A percentile compares a stretch with the other conserved stretches of the same genome.
Conservation (phyloP, 306 rosid genomes). For the Trichosanthes truncata region DNA sequence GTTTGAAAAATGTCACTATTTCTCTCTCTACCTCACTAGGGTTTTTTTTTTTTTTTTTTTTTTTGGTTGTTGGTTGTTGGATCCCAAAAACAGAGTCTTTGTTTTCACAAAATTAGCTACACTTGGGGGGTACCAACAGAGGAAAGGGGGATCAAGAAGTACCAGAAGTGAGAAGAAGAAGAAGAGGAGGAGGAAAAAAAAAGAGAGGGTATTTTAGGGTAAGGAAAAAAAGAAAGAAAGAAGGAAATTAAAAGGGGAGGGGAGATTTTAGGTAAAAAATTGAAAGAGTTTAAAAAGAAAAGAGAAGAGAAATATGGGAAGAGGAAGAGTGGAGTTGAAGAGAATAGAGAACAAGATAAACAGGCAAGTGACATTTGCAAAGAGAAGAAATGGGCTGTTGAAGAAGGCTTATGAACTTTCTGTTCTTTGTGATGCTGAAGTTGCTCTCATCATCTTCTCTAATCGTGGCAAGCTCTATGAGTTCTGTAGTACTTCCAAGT, state of each 20-base stretch:
- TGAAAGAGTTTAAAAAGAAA: not conserved
- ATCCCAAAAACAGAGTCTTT: conserved; percentile 24
- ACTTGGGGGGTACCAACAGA: conserved; percentile 30
- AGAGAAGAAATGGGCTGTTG: conserved; percentile 9
- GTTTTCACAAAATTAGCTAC: conserved; percentile 52
- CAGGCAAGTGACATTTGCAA: conserved; percentile 14
- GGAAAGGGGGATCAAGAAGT: conserved; percentile 43
- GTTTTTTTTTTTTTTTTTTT: conserved; percentile 16
- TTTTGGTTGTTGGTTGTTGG: too few relatives aligned
- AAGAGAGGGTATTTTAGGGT: conserved; percentile 6
- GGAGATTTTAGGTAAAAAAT: not conserved
- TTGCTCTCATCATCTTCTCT: conserved; percentile 16
- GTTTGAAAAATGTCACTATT: not conserved
- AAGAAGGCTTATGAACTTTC: conserved; percentile 14
- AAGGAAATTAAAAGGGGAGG: not conserved
- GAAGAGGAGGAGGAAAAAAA: conserved; percentile 3
- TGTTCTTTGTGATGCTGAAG: conserved; percentile 14
- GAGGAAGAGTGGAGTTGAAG: conserved; percentile 15
- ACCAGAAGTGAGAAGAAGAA: conserved; percentile 23
- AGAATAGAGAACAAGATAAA: conserved; percentile 17
- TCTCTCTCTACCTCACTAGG: conserved; percentile 23
- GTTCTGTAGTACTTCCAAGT: conserved; percentile 12
- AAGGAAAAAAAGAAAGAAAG: not conserved
- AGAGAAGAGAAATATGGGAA: not conserved
- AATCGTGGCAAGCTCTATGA: conserved; percentile 18